Conservation (phyloP, 2,329 filamentous ascomycete species). For the Onygenales sp. region DNA sequence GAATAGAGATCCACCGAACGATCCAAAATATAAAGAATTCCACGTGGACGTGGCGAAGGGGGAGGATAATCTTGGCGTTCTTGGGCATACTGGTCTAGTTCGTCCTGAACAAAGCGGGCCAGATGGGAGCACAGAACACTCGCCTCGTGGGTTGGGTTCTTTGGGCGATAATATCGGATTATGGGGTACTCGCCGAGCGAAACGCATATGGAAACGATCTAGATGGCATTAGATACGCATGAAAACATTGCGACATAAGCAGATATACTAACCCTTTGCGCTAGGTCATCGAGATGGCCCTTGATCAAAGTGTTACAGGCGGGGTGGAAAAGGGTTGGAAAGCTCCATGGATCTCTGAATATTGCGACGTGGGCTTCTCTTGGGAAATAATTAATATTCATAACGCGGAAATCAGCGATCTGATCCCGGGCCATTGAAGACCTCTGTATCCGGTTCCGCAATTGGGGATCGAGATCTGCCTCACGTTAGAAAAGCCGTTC, state of each 20-base stretch:
- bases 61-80: constrained; percentile 79
- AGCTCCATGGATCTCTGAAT: constrained; percentile 92
- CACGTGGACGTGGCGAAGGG: constrained; percentile 60
- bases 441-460: constrained; percentile 65
- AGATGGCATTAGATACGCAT: background rate
- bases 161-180: constrained; percentile 81
- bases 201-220: constrained; percentile 82
- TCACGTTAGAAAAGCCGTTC: background rate
- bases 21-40: constrained; percentile 78
- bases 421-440: constrained; percentile 60
- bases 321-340: constrained; percentile 84
- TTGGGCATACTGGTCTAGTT: constrained; percentile 80
- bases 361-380: constrained; percentile 85
- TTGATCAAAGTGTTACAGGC: constrained; percentile 76
- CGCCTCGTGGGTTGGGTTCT: constrained; percentile 70
- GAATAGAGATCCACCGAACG: constrained; percentile 86
- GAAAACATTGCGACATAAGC: too few relatives aligned
- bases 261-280: constrained; percentile 61
- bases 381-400: constrained; percentile 83
- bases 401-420: constrained; percentile 69
- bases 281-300: constrained; percentile 71
- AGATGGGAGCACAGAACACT: constrained; percentile 78
- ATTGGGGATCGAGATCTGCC: constrained; percentile 56
- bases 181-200: constrained; percentile 88
- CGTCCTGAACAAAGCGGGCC: constrained; percentile 82